Conservation (phyloP, 768 basidiomycete genomes). For the Naganishia vaughanmartiniae region DNA sequence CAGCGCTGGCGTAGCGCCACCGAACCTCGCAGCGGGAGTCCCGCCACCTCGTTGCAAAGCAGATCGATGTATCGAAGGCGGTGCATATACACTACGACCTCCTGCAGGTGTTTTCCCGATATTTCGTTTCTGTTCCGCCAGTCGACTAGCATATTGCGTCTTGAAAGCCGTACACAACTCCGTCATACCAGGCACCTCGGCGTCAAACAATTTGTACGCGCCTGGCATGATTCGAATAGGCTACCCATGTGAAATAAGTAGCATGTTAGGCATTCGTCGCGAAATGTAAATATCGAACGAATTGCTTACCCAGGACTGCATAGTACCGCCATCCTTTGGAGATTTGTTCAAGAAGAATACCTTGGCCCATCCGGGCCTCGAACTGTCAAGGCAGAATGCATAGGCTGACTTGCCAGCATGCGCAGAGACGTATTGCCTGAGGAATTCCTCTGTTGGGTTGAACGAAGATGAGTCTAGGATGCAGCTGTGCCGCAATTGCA, state of each 20-base stretch:
- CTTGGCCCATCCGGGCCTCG: constrained; percentile 86
- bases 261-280: not conserved
- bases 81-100: constrained; percentile 17
- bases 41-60: constrained; percentile 5
- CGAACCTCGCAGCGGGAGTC: constrained; percentile 6
- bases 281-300: no score
- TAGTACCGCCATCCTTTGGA: constrained; percentile 72
- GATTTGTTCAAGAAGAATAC: constrained; percentile 80
- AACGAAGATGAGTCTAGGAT: not conserved
- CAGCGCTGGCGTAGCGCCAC: constrained; percentile 2
- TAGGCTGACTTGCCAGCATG: constrained; percentile 94
- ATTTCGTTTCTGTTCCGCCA: constrained; percentile 37
- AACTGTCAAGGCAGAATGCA: constrained; percentile 86
- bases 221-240: constrained; percentile 51
- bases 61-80: constrained; percentile 19
- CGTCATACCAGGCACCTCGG: constrained; percentile 82
- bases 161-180: constrained; percentile 98
- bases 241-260: constrained; percentile 33
- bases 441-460: constrained; percentile 64
- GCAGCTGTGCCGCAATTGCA: not conserved
- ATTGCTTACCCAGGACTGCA: constrained; percentile 81
- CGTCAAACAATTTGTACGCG: constrained; percentile 79
- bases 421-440: constrained; percentile 86
- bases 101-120: constrained; percentile 21
- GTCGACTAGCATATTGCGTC: constrained; percentile 52